A percentile compares a stretch with the other conserved stretches of the same genome.
phyloP scores from a whole-genome alignment of 202 grass and related monocot species.

The Bolboschoenoplectus hybrid region DNA sequence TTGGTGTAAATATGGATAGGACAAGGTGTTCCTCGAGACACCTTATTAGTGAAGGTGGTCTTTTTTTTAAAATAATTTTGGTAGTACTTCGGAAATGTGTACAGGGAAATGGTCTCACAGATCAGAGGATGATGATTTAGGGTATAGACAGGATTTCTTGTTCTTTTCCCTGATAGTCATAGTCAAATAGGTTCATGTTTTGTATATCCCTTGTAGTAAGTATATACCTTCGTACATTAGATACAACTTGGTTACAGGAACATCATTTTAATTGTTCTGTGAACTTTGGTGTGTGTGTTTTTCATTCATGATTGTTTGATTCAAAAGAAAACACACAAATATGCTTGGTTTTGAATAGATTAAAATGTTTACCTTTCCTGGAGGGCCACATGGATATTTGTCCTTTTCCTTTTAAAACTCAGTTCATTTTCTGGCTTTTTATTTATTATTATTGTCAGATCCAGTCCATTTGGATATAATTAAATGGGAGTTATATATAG shows the following conservation, averaged over 20 bases:
- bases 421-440: neutral
- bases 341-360: neutral
- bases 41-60: neutral
- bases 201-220: slow-evolving; percentile 35
- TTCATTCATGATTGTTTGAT: neutral
- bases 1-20: slow-evolving; percentile 32
- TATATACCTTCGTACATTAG: neutral
- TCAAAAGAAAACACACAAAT: neutral
- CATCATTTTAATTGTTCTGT: slow-evolving; percentile 17
- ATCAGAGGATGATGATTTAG: slow-evolving; percentile 36
- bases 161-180: slow-evolving; percentile 23
- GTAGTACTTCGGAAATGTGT: slow-evolving; percentile 24
- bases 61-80: neutral
- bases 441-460: too few species aligned
- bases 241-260: slow-evolving; percentile 25
- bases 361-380: neutral
- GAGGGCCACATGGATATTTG: neutral
- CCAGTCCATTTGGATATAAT: neutral
- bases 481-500: neutral
- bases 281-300: neutral
- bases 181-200: slow-evolving; percentile 30
- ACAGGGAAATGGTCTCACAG: slow-evolving; percentile 28
- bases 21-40: slow-evolving; percentile 20
- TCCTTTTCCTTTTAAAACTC: neutral
- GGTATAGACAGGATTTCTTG: slow-evolving; percentile 31